Percentiles rank a stretch among this genome's conserved stretches.
phyloP scores from a whole-genome alignment of 1,139 yeast genomes.

The Eremothecium gossypii region DNA sequence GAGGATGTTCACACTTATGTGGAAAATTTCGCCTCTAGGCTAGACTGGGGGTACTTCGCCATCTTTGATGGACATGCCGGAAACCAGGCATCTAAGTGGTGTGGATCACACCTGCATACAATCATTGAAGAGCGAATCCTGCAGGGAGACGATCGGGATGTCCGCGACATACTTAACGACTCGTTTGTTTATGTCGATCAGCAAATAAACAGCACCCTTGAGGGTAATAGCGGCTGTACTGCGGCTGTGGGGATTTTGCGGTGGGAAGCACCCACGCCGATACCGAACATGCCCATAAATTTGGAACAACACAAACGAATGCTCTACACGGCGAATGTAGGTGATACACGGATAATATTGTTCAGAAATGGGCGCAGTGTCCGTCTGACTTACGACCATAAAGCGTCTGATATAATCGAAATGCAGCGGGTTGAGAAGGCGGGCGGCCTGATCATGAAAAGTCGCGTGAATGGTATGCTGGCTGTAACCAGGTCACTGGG shows the following conservation, averaged over 20 bases:
- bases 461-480: conserved; percentile 89
- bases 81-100: conserved; percentile 86
- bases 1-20: conserved; percentile 95
- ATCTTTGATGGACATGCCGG: conserved; percentile 99
- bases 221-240: conserved; percentile 80
- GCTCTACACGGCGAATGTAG: conserved; percentile 91
- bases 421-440: conserved; percentile 61
- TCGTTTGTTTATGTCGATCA: conserved; percentile 69
- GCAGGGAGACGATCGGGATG: conserved; percentile 35
- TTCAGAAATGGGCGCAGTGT: conserved; percentile 65
- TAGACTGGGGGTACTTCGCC: conserved; percentile 95
- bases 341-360: conserved; percentile 81
- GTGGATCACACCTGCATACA: conserved; percentile 75
- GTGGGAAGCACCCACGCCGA: conserved; percentile 55
- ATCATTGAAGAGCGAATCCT: conserved; percentile 30
- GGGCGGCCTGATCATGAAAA: conserved; percentile 85
- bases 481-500: conserved; percentile 94
- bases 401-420: conserved; percentile 77
- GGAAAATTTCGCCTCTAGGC: conserved; percentile 79
- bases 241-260: conserved; percentile 90
- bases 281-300: conserved; percentile 16
- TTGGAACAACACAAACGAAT: conserved; percentile 47
- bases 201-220: conserved; percentile 44
- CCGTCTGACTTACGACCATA: conserved; percentile 86
- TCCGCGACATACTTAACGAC: conserved; percentile 48